phyloP scores from a whole-genome alignment of 2,329 filamentous ascomycete species.

The Zymoseptoria passerinii region DNA sequence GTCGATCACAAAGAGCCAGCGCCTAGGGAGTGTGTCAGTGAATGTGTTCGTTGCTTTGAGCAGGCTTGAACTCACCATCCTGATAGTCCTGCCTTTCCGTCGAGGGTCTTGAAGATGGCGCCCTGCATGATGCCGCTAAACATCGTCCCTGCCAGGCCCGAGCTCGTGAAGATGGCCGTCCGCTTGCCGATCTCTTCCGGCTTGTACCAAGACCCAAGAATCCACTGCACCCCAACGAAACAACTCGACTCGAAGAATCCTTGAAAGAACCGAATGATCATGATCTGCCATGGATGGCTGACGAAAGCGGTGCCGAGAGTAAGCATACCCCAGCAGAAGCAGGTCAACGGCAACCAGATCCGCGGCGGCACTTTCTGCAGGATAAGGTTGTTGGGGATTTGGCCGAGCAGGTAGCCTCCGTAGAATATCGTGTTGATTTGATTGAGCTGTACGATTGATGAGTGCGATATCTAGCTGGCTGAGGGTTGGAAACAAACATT shows the following conservation, averaged over 20 bases:
- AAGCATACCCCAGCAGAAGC: constrained; percentile 54
- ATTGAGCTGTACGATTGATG: constrained; percentile 37
- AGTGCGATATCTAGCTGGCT: not conserved
- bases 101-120: constrained; percentile 35
- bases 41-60: too few species aligned
- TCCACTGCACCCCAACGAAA: constrained; percentile 24
- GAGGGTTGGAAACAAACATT: not conserved
- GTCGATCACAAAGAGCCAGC: constrained; percentile 53
- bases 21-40: too few species aligned
- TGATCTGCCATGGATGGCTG: constrained; percentile 46
- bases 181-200: constrained; percentile 46
- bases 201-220: constrained; percentile 21
- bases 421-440: constrained; percentile 28
- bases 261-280: constrained; percentile 49
- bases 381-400: constrained; percentile 54
- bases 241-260: constrained; percentile 24
- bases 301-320: constrained; percentile 47
- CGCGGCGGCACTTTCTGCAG: constrained; percentile 56
- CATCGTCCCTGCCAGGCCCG: constrained; percentile 52
- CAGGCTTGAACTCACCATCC: constrained; percentile 40
- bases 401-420: constrained; percentile 44
- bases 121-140: constrained; percentile 56
- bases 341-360: constrained; percentile 38
- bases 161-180: constrained; percentile 53
- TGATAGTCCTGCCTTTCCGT: constrained; percentile 43